These are phyloP conservation scores for Blastobotrys attinorum DNA, from an alignment of 805 yeast species.

Conservation along the genomic window DNA sequence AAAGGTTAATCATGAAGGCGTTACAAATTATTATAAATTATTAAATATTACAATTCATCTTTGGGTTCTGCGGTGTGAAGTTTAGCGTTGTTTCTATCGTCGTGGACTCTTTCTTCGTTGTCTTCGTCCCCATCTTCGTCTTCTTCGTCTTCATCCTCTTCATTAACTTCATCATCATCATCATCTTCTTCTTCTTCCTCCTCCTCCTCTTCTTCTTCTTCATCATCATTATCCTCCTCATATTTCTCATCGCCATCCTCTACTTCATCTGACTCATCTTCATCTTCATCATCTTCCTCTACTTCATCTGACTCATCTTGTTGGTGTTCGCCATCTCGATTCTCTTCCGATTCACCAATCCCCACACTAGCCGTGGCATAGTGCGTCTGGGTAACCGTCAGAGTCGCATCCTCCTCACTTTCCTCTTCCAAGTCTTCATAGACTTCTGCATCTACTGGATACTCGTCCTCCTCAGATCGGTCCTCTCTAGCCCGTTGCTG, in stretches of 20 bases:
- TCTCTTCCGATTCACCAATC: conserved; percentile 20
- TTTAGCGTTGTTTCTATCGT: conserved; percentile 4
- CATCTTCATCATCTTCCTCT: conserved; percentile 2
- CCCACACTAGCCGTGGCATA: conserved; percentile 9
- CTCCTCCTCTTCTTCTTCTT: conserved; percentile 6
- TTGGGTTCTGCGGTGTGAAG: background rate
- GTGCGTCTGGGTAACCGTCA: conserved; percentile 16
- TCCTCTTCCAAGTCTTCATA: conserved; percentile 20
- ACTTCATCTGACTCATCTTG: conserved; percentile 6
- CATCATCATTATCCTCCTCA: conserved; percentile 4
- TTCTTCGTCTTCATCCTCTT: conserved; percentile 6
- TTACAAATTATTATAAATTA: no score
- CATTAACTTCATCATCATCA: background rate
- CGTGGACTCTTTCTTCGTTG: conserved; percentile 6
- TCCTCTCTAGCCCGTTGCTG: conserved; percentile 14
- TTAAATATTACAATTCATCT: background rate
- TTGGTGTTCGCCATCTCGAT: conserved; percentile 25
- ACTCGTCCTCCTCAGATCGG: conserved; percentile 15
- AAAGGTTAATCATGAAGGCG: no score
- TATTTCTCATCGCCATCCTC: conserved; percentile 9
- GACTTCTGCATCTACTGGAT: conserved; percentile 18
- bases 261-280: conserved; percentile 6
- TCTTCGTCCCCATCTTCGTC: conserved; percentile 8
- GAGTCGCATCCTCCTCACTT: conserved; percentile 12
- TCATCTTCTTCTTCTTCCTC: background rate